Evolutionary conservation across 176 grass and related monocot genomes (phyloP), one percentile per base, ranked within the genome.

Genomic region (Bonia amplexicaulis): DNA sequence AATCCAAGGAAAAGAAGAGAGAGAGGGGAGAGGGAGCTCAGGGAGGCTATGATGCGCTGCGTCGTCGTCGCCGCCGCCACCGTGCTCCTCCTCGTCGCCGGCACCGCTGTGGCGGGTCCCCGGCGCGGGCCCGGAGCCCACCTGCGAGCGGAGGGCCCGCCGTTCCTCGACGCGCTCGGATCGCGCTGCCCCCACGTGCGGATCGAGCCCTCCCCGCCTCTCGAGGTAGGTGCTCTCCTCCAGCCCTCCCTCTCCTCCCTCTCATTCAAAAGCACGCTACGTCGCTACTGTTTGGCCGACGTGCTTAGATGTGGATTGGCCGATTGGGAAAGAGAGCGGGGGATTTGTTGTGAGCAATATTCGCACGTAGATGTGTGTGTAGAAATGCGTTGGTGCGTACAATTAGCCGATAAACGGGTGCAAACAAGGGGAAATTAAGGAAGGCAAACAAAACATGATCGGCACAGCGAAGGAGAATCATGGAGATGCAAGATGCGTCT

Each of bases 121-220:
- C 44, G 20, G 5, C 3, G 48, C 60, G 60, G 42, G 17, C n/a
- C 46, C 41, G 12, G 73, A 14, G 23, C 54, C 79, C 41, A 57
- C 80, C 22, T 92, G 89, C 74, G 29, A 19, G 33, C 74, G 78
- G 76, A 76, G 73, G 54, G 9, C 23, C 77, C 86, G 46, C 53
- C 78, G 39, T 94, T 94, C 90, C 47, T 94, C 40, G 77, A 87
- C 77, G 52, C 57, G 44, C 16, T 94, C 62, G 81, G 58, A 26
- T 82, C 68, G 39, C 84, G 85, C 27, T 94, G 92, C 80, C 85
- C 87, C 85, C 52, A 45, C 76, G 54, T 37, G 40, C 76, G 71
- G 85, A 90, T 94, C 89, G 78, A 80, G 79, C 63, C 86, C 6
- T 87, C 74, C 25, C 83, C 22, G 62, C 90, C 87, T 79, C 45